These are phyloP conservation scores for Cyberlindnera misumaiensis DNA, from an alignment of 805 yeast species.

Conservation along the genomic window DNA sequence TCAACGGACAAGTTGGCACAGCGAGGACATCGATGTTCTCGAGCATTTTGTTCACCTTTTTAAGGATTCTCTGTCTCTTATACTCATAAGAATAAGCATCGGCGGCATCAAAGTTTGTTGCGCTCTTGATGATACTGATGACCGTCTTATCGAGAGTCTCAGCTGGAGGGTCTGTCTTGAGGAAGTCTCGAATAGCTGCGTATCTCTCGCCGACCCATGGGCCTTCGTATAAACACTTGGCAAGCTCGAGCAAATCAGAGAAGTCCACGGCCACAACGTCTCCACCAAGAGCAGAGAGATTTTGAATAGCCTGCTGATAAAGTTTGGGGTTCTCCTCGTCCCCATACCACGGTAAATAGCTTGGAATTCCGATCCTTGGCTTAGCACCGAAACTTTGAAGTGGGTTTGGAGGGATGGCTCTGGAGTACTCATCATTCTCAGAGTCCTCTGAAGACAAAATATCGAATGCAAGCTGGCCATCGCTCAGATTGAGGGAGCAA, in stretches of 20 bases:
- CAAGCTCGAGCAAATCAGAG: slow-evolving; percentile 68
- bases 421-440: slow-evolving; percentile 69
- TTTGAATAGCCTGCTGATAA: slow-evolving; percentile 54
- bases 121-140: slow-evolving; percentile 64
- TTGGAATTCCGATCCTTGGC: slow-evolving; percentile 75
- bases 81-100: slow-evolving; percentile 83
- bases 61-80: slow-evolving; percentile 73
- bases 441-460: slow-evolving; percentile 67
- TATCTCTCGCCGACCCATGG: slow-evolving; percentile 98
- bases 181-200: slow-evolving; percentile 71
- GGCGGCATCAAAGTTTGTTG: slow-evolving; percentile 72
- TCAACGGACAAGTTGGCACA: slow-evolving; percentile 92
- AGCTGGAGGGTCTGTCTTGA: slow-evolving; percentile 62
- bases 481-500: slow-evolving; percentile 68
- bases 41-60: slow-evolving; percentile 51
- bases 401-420: slow-evolving; percentile 66
- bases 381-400: slow-evolving; percentile 47
- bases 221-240: slow-evolving; percentile 88
- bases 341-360: slow-evolving; percentile 68
- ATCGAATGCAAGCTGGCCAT: slow-evolving; percentile 74
- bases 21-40: slow-evolving; percentile 64
- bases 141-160: slow-evolving; percentile 82
- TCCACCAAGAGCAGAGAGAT: slow-evolving; percentile 47
- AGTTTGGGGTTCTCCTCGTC: slow-evolving; percentile 72
- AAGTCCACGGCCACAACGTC: slow-evolving; percentile 62